Percentiles rank a stretch among this genome's conserved stretches.
These are phyloP conservation scores for Boletus reticuloceps DNA, from an alignment of 768 basidiomycete genomes.

Conservation along the genomic window DNA sequence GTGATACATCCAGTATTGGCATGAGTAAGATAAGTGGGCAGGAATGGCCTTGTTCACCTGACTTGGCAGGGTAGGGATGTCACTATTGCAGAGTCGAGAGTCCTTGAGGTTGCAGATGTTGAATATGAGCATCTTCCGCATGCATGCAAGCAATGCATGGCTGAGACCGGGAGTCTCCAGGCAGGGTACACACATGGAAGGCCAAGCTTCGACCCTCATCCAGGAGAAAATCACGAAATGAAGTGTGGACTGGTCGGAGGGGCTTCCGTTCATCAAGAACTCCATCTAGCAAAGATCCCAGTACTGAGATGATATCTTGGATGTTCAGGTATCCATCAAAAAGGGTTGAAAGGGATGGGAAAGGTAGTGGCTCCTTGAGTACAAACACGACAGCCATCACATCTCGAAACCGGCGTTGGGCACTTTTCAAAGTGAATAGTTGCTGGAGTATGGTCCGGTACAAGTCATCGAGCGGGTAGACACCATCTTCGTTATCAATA, in stretches of 20 bases:
- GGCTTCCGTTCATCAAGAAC: no score
- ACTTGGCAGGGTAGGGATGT: not conserved
- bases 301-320: not conserved
- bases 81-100: not conserved
- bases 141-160: not conserved
- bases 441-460: not conserved
- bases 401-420: not conserved
- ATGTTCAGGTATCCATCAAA: not conserved
- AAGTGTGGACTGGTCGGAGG: no score
- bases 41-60: not conserved
- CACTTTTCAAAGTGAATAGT: not conserved
- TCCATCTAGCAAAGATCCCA: no score
- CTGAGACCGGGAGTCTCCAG: not conserved
- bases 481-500: not conserved
- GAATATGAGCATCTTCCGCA: not conserved
- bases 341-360: not conserved
- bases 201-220: no score
- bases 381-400: not conserved
- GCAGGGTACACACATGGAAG: no score
- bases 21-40: not conserved
- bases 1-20: not conserved
- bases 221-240: no score
- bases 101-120: not conserved
- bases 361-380: not conserved
- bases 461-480: not conserved